These are phyloP conservation scores for Carallia brachiata DNA, from an alignment of 345 rosid species.

Conservation along the genomic window DNA sequence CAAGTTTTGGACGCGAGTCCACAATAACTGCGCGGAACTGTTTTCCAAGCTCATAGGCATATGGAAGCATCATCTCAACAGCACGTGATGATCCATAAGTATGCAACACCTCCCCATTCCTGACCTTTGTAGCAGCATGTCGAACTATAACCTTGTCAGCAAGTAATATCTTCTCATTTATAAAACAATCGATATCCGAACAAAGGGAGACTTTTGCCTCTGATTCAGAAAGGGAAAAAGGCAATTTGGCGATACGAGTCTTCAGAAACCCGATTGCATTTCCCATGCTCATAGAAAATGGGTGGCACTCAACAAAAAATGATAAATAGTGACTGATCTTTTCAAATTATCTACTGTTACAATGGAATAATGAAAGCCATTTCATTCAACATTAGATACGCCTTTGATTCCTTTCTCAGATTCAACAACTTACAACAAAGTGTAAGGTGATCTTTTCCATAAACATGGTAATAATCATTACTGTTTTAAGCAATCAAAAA, in stretches of 20 bases:
- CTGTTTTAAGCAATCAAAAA: background rate
- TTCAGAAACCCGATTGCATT: slow-evolving; percentile 79
- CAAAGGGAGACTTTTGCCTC: slow-evolving; percentile 74
- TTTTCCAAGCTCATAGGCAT: slow-evolving; percentile 77
- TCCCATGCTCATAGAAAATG: slow-evolving; percentile 94
- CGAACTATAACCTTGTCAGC: slow-evolving; percentile 75
- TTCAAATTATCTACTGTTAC: slow-evolving; percentile 52
- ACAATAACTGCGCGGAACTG: slow-evolving; percentile 81
- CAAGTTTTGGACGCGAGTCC: slow-evolving; percentile 90
- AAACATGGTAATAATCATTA: too few relatives aligned
- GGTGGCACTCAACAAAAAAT: slow-evolving; percentile 81
- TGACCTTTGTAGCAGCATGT: slow-evolving; percentile 81
- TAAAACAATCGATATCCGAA: slow-evolving; percentile 73
- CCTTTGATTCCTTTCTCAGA: too few relatives aligned
- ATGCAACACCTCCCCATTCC: slow-evolving; percentile 87
- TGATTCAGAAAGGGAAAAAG: slow-evolving; percentile 60
- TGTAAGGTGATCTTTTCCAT: too few relatives aligned
- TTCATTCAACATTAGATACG: too few relatives aligned
- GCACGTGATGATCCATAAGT: slow-evolving; percentile 82
- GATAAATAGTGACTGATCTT: slow-evolving; percentile 78
- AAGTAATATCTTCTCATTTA: slow-evolving; percentile 71
- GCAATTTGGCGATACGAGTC: slow-evolving; percentile 68
- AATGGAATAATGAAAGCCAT: background rate
- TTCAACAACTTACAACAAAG: too few relatives aligned
- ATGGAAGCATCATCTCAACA: slow-evolving; percentile 81